phyloP scores from a whole-genome alignment of 306 rosid genomes.

The Leucaena leucocephala region DNA sequence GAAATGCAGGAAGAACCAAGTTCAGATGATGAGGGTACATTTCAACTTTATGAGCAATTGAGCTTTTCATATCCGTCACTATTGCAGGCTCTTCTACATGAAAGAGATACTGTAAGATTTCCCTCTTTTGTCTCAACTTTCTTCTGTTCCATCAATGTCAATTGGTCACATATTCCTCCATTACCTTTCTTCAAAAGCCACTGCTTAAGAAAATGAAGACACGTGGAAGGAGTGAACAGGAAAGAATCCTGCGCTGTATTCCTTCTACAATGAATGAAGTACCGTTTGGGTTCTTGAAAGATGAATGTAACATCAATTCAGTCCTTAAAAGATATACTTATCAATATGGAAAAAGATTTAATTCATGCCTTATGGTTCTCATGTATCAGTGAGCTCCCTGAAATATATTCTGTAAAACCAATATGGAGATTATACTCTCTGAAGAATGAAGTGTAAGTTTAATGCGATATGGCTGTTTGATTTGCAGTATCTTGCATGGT shows the following conservation, averaged over 20 bases:
- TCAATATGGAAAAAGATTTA: background rate
- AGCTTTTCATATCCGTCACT: slow-evolving; percentile 79
- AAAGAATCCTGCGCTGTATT: background rate
- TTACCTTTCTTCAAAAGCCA: slow-evolving; percentile 2
- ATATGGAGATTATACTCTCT: background rate
- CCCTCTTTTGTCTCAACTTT: background rate
- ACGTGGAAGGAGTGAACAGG: background rate
- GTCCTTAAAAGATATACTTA: background rate
- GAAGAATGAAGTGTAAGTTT: background rate
- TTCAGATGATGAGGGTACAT: slow-evolving; percentile 53
- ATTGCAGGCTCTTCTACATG: slow-evolving; percentile 84
- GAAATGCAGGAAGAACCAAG: slow-evolving; percentile 63
- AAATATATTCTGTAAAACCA: background rate
- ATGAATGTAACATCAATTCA: background rate
- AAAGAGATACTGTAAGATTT: slow-evolving; percentile 78
- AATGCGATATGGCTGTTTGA: background rate
- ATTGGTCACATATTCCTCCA: slow-evolving; percentile 9
- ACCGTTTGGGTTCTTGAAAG: background rate
- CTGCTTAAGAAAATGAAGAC: background rate
- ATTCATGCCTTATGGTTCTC: background rate
- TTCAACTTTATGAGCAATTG: slow-evolving; percentile 82
- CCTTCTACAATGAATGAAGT: background rate
- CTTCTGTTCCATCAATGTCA: background rate
- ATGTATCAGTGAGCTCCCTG: background rate
- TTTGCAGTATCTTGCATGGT: slow-evolving; percentile 91